Conservation (phyloP, 1,284 basidiomycete genomes). For the Ustilago nuda region DNA sequence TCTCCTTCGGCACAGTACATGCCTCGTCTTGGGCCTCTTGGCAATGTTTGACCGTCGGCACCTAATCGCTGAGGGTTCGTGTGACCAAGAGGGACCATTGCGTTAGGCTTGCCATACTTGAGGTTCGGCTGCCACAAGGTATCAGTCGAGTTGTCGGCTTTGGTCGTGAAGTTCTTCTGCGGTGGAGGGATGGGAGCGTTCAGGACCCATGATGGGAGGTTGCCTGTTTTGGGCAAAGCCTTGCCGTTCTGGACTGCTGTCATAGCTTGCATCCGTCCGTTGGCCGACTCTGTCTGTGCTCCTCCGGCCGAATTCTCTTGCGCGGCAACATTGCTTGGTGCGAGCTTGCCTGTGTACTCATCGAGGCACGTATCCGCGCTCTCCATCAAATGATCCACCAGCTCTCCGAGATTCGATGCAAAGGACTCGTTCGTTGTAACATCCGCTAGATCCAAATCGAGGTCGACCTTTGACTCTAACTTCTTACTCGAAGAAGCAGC, state of each 20-base stretch:
- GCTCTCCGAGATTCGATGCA: conserved; percentile 80
- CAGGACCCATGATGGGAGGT: conserved; percentile 56
- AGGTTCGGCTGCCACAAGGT: conserved; percentile 54
- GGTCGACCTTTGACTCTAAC: conserved; percentile 15
- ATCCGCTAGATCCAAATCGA: conserved; percentile 38
- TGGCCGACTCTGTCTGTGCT: neutral
- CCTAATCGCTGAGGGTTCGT: conserved; percentile 20
- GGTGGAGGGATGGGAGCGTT: conserved; percentile 64
- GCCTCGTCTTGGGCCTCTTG: conserved; percentile 48
- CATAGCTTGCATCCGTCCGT: conserved; percentile 23
- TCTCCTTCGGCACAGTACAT: conserved; percentile 67
- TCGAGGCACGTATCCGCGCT: conserved; percentile 85
- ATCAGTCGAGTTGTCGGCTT: conserved; percentile 60
- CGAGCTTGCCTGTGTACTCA: conserved; percentile 79
- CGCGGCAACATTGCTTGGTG: conserved; percentile 70
- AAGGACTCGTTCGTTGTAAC: conserved; percentile 77
- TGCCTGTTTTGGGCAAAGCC: conserved; percentile 47
- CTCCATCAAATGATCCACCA: conserved; percentile 86
- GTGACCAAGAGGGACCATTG: conserved; percentile 55
- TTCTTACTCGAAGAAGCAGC: conserved; percentile 9
- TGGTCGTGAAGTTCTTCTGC: conserved; percentile 60
- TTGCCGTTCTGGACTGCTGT: conserved; percentile 38
- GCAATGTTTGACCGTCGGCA: conserved; percentile 21
- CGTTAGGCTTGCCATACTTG: conserved; percentile 65
- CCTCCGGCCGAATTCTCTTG: conserved; percentile 4